These are phyloP conservation scores for Cladosporium colombiae DNA, from an alignment of 2,329 filamentous ascomycete species.

Conservation along the genomic window DNA sequence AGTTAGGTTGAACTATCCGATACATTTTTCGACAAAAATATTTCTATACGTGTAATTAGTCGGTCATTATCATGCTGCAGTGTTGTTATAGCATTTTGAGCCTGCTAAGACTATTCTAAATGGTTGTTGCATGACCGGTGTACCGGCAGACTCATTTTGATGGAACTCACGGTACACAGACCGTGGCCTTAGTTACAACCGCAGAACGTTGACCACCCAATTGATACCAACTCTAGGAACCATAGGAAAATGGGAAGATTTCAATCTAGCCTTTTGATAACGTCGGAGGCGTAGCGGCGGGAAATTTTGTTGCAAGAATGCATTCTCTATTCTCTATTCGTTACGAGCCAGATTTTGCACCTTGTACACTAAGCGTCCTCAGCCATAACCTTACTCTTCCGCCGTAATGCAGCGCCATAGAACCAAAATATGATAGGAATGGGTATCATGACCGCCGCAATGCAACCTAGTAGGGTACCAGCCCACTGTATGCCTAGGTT, in stretches of 20 bases:
- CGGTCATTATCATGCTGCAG: background rate
- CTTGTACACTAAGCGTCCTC: background rate
- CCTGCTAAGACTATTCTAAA: background rate
- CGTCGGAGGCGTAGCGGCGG: no score
- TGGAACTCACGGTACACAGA: background rate
- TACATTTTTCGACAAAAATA: background rate
- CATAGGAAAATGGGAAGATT: no score
- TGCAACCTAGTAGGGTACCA: constrained; percentile 16
- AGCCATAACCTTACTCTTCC: constrained; percentile 13
- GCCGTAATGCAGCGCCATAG: constrained; percentile 11
- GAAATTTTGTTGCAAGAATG: background rate
- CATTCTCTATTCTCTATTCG: background rate
- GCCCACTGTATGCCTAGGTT: constrained; percentile 21
- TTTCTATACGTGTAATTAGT: background rate
- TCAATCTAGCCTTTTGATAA: no score
- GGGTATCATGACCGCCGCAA: constrained; percentile 18
- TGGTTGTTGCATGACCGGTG: background rate
- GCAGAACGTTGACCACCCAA: background rate
- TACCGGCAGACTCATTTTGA: background rate
- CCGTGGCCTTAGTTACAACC: no score
- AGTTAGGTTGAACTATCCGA: background rate
- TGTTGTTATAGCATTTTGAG: background rate
- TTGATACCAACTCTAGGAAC: no score
- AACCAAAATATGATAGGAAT: constrained; percentile 17
- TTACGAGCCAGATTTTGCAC: background rate